Evolutionary conservation across 306 rosid genomes (phyloP).

Genomic region (Parietaria judaica): DNA sequence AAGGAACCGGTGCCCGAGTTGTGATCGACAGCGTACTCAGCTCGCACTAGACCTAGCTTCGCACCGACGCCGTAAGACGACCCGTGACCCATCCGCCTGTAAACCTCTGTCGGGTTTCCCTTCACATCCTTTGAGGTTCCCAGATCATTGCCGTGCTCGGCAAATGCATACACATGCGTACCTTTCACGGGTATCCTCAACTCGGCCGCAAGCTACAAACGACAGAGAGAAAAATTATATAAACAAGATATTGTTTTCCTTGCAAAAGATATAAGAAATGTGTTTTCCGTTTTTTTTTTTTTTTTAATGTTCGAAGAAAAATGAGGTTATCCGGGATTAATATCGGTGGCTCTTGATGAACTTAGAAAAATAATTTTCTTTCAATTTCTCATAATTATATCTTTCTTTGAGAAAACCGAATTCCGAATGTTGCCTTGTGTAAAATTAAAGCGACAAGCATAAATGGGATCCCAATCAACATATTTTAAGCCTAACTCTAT

Average conservation of each 20-base stretch:
- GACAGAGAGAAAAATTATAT: not conserved
- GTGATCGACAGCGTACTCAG: slow-evolving; percentile 87
- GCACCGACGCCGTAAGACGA: slow-evolving; percentile 84
- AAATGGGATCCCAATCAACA: not conserved
- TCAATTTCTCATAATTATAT: too few species aligned
- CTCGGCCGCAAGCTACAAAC: slow-evolving; percentile 84
- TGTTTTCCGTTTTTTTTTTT: slow-evolving; percentile 9
- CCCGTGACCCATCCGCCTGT: slow-evolving; percentile 82
- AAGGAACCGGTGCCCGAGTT: slow-evolving; percentile 88
- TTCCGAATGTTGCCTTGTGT: not conserved
- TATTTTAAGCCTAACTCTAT: not conserved
- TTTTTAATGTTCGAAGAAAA: too few species aligned
- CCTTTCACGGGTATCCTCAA: slow-evolving; percentile 76
- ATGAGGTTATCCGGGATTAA: too few species aligned
- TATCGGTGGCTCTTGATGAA: too few species aligned
- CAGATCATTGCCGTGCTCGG: slow-evolving; percentile 88
- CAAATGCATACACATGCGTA: slow-evolving; percentile 76
- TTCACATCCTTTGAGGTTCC: slow-evolving; percentile 85
- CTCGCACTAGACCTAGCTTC: slow-evolving; percentile 82
- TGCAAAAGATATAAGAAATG: too few species aligned
- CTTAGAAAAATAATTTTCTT: too few species aligned
- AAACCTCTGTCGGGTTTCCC: slow-evolving; percentile 94
- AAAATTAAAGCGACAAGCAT: not conserved
- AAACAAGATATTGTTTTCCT: too few species aligned
- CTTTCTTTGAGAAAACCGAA: too few species aligned